Base-by-base conservation (phyloP, 306 rosid genomes). In the Spatholobus suberectus region DNA sequence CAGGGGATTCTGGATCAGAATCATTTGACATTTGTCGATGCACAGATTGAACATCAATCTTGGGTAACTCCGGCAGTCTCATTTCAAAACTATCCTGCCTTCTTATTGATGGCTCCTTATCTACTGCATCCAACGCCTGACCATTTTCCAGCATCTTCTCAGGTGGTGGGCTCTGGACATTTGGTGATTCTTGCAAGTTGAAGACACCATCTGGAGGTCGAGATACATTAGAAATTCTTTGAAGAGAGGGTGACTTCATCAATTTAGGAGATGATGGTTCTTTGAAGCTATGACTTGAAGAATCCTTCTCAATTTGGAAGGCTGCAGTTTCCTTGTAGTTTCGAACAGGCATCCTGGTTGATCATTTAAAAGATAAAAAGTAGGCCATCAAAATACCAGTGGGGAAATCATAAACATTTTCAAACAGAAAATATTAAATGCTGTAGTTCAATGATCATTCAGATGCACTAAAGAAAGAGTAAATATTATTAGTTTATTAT, bases 21-120 rank as follows among this genome's bases (percentile, higher is more conserved):
- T 93, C 98, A 87, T 92, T 93, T 79, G 92, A 87, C 34, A 75
- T 84, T 84, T 89, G 96, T 63, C 85, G 90, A 81, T 87, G 85
- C 72, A 85, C 86, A 81, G 98, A 79, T 55, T 91, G 97, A 58
- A 95, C 95, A 82, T 93, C 98, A 88, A 95, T 86, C 87, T 93
- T 95, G 68, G 98, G 98, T 14, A 95, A 88, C 80, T 95, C 95
- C 0, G 98, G 98, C 15, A 95, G 76, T 86, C 94, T 89, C 98
- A 90, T 89, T 85, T 95, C 98, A 85, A 95, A 95, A 86, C 98
- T 95, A 84, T 95, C 98, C 88, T 93, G 98, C 91, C 98, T 89
- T 76, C 73, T 89, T 41, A 95, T 95, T 61, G 98, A 80, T 55
- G 95, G 98, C 74, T 95, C 98, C 92, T 92, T 93, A 62, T 91